Conservation (phyloP, 2,329 filamentous ascomycete species). For the Colletotrichum camelliae region DNA sequence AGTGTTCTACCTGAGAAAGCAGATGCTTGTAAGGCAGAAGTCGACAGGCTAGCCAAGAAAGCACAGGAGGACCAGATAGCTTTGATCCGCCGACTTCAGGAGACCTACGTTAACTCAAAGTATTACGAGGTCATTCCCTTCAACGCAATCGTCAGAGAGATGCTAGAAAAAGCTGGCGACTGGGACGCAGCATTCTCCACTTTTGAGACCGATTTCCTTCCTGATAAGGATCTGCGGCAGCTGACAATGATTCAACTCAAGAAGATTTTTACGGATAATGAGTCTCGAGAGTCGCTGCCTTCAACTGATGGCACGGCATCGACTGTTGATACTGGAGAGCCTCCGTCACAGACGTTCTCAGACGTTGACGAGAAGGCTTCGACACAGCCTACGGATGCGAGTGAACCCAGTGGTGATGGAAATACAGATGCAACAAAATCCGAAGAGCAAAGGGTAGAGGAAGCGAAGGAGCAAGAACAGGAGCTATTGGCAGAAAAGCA, state of each 20-base stretch:
- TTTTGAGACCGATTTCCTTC: conserved; percentile 92
- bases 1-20: conserved; percentile 88
- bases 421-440: conserved; percentile 31
- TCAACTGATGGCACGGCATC: conserved; percentile 72
- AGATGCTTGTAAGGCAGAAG: conserved; percentile 80
- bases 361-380: conserved; percentile 52
- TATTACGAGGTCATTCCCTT: conserved; percentile 98
- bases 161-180: conserved; percentile 89
- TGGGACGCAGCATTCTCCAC: conserved; percentile 92
- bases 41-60: conserved; percentile 78
- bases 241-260: conserved; percentile 91
- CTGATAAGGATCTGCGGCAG: conserved; percentile 94
- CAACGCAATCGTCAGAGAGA: conserved; percentile 85
- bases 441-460: conserved; percentile 4
- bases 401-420: conserved; percentile 36
- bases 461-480: background rate
- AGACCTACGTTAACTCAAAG: conserved; percentile 89
- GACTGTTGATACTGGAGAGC: conserved; percentile 55
- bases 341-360: conserved; percentile 47
- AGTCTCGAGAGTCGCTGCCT: conserved; percentile 76
- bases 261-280: conserved; percentile 93
- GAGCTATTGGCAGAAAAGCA: background rate
- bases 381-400: conserved; percentile 46
- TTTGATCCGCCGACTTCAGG: conserved; percentile 79
- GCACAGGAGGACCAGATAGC: conserved; percentile 82